Percentiles rank a stretch among this genome's conserved stretches.
Conservation (phyloP, 2,329 filamentous ascomycete species). For the Sordariomycetes sp. region DNA sequence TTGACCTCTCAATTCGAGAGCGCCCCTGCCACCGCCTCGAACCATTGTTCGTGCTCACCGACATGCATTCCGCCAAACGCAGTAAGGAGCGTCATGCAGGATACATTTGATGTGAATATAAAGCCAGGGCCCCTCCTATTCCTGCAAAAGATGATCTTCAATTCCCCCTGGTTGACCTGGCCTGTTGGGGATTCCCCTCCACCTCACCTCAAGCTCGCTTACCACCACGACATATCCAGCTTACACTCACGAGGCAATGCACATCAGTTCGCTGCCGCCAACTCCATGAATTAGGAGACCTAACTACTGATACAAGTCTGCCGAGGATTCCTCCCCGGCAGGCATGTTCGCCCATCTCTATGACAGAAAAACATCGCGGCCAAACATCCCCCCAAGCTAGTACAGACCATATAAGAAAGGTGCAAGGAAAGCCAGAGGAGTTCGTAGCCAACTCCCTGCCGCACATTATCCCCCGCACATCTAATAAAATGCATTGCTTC, state of each 20-base stretch:
- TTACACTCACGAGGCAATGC: background rate
- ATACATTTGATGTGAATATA: too few species aligned
- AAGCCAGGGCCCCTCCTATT: too few species aligned
- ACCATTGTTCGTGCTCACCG: background rate
- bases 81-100: too few species aligned
- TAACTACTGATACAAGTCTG: slow-evolving; percentile 5
- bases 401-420: background rate
- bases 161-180: too few species aligned
- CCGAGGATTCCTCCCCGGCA: slow-evolving; percentile 3
- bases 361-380: slow-evolving; percentile 1
- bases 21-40: too few species aligned
- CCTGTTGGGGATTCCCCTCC: background rate
- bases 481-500: background rate
- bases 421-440: background rate
- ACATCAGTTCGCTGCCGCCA: background rate
- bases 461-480: background rate
- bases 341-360: slow-evolving; percentile 4
- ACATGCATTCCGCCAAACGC: background rate
- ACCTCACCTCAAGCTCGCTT: background rate
- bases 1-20: background rate
- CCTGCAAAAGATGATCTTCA: too few species aligned
- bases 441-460: slow-evolving; percentile 3
- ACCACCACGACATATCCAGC: background rate
- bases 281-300: slow-evolving; percentile 6
- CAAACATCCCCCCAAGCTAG: background rate